phyloP scores from a whole-genome alignment of 192 early-diverging fungal genomes.

The Coemansia reversa region DNA sequence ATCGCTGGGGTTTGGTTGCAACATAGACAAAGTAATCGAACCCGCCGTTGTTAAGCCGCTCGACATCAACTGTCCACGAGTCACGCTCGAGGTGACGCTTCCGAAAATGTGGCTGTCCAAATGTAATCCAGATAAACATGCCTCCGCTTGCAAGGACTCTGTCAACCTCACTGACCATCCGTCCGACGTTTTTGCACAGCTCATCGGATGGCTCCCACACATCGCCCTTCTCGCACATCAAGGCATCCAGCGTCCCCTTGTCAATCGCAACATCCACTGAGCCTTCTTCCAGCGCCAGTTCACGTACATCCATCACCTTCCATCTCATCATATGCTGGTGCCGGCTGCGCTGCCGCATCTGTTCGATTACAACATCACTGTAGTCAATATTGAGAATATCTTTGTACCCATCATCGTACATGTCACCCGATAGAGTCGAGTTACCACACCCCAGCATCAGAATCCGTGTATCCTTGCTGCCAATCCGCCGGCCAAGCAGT shows the following conservation, averaged over 20 bases:
- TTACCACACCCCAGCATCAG: conserved; percentile 91
- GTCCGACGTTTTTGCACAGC: conserved; percentile 60
- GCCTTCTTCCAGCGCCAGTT: conserved; percentile 60
- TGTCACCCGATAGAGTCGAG: conserved; percentile 71
- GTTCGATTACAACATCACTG: conserved; percentile 71
- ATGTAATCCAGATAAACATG: conserved; percentile 85
- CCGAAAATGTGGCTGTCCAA: conserved; percentile 89
- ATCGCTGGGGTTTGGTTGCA: conserved; percentile 53
- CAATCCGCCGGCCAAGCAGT: conserved; percentile 57
- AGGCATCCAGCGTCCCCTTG: conserved; percentile 91
- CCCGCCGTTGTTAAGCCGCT: conserved; percentile 67
- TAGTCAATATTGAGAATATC: conserved; percentile 81
- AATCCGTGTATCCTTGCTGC: conserved; percentile 59
- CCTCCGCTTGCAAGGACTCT: conserved; percentile 72
- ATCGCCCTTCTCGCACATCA: conserved; percentile 83
- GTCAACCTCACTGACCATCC: conserved; percentile 77
- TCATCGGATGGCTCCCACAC: conserved; percentile 83
- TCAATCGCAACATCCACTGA: conserved; percentile 79
- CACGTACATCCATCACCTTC: conserved; percentile 77
- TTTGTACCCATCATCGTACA: conserved; percentile 74
- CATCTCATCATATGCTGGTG: conserved; percentile 48
- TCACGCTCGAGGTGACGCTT: conserved; percentile 67
- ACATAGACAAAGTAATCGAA: conserved; percentile 81
- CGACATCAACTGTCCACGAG: conserved; percentile 65
- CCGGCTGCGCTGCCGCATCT: conserved; percentile 60